Conservation (phyloP, 2,329 filamentous ascomycete species). For the Rutstroemia sp. region DNA sequence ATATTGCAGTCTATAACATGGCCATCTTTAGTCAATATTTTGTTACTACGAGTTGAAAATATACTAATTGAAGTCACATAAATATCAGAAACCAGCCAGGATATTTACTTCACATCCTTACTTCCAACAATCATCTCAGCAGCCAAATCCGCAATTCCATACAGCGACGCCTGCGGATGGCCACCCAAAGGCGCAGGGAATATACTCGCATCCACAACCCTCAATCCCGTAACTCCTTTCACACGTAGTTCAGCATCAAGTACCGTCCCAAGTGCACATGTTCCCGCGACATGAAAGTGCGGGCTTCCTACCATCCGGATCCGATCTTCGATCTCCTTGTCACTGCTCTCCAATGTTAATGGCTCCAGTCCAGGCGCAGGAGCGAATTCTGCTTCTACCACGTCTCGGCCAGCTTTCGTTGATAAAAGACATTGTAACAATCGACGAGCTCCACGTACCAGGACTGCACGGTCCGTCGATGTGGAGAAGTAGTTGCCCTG, state of each 20-base stretch:
- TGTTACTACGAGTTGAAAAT: too few species aligned
- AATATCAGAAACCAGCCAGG: too few species aligned
- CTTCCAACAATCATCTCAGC: not conserved
- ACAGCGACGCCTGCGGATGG: not conserved
- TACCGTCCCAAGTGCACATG: not conserved
- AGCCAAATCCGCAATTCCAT: not conserved
- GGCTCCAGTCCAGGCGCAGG: not conserved
- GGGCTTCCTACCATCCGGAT: not conserved
- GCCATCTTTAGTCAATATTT: too few species aligned
- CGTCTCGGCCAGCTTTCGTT: not conserved
- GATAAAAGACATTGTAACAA: not conserved
- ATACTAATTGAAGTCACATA: too few species aligned
- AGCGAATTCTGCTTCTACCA: not conserved
- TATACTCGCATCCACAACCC: slow-evolving; percentile 53
- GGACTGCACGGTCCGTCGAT: not conserved
- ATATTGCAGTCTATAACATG: too few species aligned
- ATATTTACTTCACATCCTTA: too few species aligned
- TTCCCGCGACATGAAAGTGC: not conserved
- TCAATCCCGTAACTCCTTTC: slow-evolving; percentile 42
- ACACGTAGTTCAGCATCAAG: slow-evolving; percentile 31
- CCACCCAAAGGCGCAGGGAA: slow-evolving; percentile 43
- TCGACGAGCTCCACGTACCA: not conserved
- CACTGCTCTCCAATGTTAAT: not conserved
- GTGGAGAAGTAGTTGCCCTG: not conserved
- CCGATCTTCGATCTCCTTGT: not conserved